Evolutionary conservation across 768 basidiomycete species (phyloP).

Genomic region (Panaeolus cyanescens): DNA sequence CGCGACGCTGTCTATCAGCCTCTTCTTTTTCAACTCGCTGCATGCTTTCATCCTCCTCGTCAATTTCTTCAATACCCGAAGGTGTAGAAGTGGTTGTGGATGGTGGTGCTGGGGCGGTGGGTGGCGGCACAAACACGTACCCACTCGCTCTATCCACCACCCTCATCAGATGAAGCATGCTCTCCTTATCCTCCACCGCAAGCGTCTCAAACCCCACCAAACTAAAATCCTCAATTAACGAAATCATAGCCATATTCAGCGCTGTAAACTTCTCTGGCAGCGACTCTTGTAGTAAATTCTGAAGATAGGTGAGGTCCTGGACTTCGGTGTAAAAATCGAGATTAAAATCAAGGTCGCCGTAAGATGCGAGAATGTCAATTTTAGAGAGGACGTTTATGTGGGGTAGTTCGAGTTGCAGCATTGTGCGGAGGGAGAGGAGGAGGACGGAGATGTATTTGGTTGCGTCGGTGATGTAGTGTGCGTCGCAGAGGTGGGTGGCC

Average conservation of each 20-base stretch:
- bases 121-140: constrained; percentile 78
- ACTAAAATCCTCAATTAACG: constrained; percentile 90
- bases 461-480: constrained; percentile 95
- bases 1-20: constrained; percentile 18
- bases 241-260: constrained; percentile 89
- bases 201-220: constrained; percentile 96
- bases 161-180: constrained; percentile 87
- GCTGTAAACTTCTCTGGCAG: constrained; percentile 65
- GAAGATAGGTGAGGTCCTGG: constrained; percentile 89
- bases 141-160: constrained; percentile 91
- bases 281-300: constrained; percentile 68
- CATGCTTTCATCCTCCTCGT: not conserved
- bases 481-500: constrained; percentile 94
- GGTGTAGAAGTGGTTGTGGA: constrained; percentile 25
- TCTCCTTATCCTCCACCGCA: constrained; percentile 96
- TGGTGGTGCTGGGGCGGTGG: constrained; percentile 30
- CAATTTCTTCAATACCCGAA: not conserved
- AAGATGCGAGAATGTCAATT: constrained; percentile 85
- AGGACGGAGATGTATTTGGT: constrained; percentile 93
- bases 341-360: constrained; percentile 95
- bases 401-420: constrained; percentile 98
- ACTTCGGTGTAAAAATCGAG: constrained; percentile 98
- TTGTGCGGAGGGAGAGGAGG: constrained; percentile 88
- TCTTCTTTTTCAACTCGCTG: not conserved
- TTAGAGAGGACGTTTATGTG: constrained; percentile 98